A percentile compares a stretch with the other conserved stretches of the same genome.
These are phyloP conservation scores for Parathielavia hyrcaniae DNA, from an alignment of 495 filamentous ascomycete species.

Conservation along the genomic window DNA sequence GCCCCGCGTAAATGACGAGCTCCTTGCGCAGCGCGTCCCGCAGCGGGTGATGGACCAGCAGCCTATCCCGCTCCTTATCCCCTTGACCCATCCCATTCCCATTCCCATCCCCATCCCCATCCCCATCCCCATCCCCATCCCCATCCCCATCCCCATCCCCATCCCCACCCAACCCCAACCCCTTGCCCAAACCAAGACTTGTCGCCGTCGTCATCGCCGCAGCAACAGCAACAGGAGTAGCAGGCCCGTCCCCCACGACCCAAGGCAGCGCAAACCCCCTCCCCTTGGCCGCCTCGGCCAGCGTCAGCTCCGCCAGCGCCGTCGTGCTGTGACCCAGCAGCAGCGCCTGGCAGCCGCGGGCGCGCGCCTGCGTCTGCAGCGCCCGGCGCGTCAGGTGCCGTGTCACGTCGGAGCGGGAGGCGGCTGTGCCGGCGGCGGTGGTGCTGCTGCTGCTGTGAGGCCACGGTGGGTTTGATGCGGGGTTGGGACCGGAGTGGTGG, in stretches of 20 bases:
- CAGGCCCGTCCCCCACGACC: slow-evolving; percentile 65
- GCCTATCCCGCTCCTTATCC: not conserved
- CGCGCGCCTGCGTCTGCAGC: slow-evolving; percentile 57
- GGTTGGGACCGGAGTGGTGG: slow-evolving; percentile 44
- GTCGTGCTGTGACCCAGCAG: slow-evolving; percentile 85
- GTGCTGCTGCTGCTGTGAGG: slow-evolving; percentile 43
- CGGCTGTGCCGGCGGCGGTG: slow-evolving; percentile 63
- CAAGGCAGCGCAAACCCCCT: slow-evolving; percentile 76
- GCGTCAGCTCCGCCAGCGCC: slow-evolving; percentile 74
- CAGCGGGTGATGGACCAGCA: slow-evolving; percentile 38
- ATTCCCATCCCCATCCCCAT: not conserved
- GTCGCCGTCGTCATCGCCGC: no score
- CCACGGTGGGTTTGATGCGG: slow-evolving; percentile 29
- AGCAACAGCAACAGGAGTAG: not conserved
- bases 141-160: not conserved
- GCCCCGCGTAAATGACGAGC: slow-evolving; percentile 54
- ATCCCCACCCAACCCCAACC: not conserved
- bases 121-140: not conserved
- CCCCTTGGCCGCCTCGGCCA: slow-evolving; percentile 85
- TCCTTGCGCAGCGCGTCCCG: slow-evolving; percentile 80
- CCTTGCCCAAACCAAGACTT: not conserved
- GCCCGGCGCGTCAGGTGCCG: slow-evolving; percentile 62
- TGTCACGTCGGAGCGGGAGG: slow-evolving; percentile 69
- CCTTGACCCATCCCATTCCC: not conserved
- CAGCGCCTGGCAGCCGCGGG: slow-evolving; percentile 56